Conservation (phyloP, 352 stramenopile genomes). For the Globisporangium middletonii region DNA sequence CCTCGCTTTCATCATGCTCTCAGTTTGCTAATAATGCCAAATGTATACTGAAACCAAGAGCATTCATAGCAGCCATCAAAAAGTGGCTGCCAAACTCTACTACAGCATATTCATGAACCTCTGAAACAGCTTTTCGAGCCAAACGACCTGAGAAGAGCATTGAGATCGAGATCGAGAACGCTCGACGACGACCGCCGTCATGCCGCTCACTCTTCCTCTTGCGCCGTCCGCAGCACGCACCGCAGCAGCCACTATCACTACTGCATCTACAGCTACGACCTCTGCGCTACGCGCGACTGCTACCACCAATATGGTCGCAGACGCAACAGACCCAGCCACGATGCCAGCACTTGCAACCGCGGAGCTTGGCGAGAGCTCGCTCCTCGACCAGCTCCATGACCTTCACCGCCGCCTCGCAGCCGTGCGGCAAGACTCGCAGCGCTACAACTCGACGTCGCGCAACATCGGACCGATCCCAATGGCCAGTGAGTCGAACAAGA, state of each 20-base stretch:
- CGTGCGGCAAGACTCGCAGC: constrained; percentile 73
- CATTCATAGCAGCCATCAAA: too few relatives aligned
- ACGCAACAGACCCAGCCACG: background rate
- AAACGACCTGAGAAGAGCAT: too few relatives aligned
- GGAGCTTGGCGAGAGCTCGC: constrained; percentile 63
- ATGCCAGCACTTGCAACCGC: constrained; percentile 5
- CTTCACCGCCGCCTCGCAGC: constrained; percentile 59
- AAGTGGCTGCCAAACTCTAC: too few relatives aligned
- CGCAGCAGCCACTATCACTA: background rate
- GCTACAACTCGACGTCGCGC: constrained; percentile 51
- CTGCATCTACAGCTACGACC: background rate
- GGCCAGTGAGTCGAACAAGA: constrained; percentile 75
- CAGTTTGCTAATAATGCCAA: too few relatives aligned
- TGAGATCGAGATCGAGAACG: too few relatives aligned
- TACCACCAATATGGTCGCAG: background rate
- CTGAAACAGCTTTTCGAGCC: too few relatives aligned
- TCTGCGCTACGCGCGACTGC: background rate
- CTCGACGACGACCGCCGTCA: too few relatives aligned
- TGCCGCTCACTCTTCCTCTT: background rate
- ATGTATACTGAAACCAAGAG: too few relatives aligned
- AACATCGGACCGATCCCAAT: constrained; percentile 65
- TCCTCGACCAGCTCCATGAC: constrained; percentile 76
- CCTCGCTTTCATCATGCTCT: too few relatives aligned
- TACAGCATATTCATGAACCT: too few relatives aligned
- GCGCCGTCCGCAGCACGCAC: background rate